Evolutionary conservation across 2,329 filamentous ascomycete species (phyloP), one percentile per base, ranked within the genome.

Genomic region (Phialophora tarda): DNA sequence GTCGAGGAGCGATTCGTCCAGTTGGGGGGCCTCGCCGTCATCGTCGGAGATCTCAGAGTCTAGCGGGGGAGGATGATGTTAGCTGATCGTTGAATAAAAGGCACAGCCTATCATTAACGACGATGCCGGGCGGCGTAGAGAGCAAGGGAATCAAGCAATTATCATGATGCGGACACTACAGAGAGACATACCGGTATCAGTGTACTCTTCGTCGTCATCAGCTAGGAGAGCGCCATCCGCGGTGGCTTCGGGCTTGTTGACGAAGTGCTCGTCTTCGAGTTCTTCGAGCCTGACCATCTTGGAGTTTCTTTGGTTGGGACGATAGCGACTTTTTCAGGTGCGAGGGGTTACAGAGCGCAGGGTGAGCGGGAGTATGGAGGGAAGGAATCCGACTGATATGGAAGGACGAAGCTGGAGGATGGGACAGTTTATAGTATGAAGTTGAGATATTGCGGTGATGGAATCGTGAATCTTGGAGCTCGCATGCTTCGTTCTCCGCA

Each of bases 191-290:
- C 94, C 94, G 70, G 91, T 94, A 79, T 97, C 94, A 72, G 91
- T 95, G 84, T 91, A 96, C 77, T 93, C 93, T 66, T 96, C 92
- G 51, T 95, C 90, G 65, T 82, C 80, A 58, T 78, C 79, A 47
- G 75, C 74, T 54, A 82, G 73, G 63, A 82, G 76, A 56, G 76
- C 89, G 67, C 89, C 87, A 65, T 86, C 84, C 72, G 84, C 83
- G 71, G 79, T 77, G 69, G 88, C 82, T 75, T 90, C 89, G 73
- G 85, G 82, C 80, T 90, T 89, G 79, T 87, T 83, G 82, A 90
- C 85, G 84, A 97, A 96, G 82, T 96, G 91, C 86, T 97, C 93
- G 79, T 98, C 94, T 78, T 96, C 90, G 77, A 98, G 94, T 85
- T 98, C 94, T 78, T 92, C 91, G 78, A 98, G 91, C 82, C 94